Evolutionary conservation across 1,139 yeast species (phyloP).

Genomic region (Saccharomyces hybrid): DNA sequence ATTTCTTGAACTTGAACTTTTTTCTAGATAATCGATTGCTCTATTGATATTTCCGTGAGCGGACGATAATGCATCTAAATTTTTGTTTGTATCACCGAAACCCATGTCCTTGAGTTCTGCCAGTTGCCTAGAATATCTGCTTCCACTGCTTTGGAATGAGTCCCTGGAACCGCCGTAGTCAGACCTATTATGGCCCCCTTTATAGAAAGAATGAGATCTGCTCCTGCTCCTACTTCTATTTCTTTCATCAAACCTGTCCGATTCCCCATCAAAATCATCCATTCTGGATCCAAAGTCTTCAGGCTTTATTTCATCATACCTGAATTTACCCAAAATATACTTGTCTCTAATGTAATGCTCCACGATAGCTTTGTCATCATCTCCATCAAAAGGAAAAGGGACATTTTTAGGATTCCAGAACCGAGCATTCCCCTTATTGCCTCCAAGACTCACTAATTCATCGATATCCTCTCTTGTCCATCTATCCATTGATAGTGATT

Average conservation of each 20-base stretch:
- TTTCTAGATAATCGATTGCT: conserved; percentile 27
- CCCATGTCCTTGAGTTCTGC: conserved; percentile 25
- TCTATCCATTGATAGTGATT: conserved; percentile 59
- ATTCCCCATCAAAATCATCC: neutral
- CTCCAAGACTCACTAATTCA: conserved; percentile 26
- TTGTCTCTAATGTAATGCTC: conserved; percentile 52
- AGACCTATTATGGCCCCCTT: conserved; percentile 4
- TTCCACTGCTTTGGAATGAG: neutral
- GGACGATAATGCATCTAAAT: conserved; percentile 30
- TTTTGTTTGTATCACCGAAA: conserved; percentile 25
- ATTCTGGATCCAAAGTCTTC: conserved; percentile 17
- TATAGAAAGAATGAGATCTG: conserved; percentile 4
- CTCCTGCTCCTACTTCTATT: conserved; percentile 8
- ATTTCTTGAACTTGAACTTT: conserved; percentile 6
- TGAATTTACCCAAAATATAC: conserved; percentile 46
- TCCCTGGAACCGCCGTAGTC: conserved; percentile 6
- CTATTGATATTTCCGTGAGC: conserved; percentile 29
- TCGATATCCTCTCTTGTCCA: conserved; percentile 43
- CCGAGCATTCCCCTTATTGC: conserved; percentile 29
- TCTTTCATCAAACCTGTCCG: conserved; percentile 2
- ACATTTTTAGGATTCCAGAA: conserved; percentile 40
- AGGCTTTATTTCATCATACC: conserved; percentile 34
- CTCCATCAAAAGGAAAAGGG: conserved; percentile 61
- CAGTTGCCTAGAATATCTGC: conserved; percentile 17
- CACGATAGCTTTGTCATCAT: conserved; percentile 35